A percentile compares a stretch with the other conserved stretches of the same genome.
These are phyloP conservation scores for Talaromyces albobiverticillius DNA, from an alignment of 2,329 filamentous ascomycete species.

Conservation along the genomic window DNA sequence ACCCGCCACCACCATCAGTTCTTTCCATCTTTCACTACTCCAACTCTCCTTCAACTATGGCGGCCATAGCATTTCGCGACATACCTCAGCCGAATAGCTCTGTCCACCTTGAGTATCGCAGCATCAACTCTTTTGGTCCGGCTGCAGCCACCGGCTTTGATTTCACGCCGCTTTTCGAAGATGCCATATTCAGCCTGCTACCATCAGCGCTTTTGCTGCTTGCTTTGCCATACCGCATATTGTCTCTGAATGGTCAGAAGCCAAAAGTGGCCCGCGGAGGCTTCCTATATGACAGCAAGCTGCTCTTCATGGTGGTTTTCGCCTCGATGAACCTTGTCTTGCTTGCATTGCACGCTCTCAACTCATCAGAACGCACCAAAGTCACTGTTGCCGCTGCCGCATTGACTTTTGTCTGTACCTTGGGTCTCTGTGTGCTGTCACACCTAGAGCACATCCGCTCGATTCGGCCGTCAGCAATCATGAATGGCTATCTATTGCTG, in stretches of 20 bases:
- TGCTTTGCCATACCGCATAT: constrained; percentile 7
- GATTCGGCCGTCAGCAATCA: constrained; percentile 24
- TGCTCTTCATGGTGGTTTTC: constrained; percentile 7
- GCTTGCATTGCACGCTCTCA: constrained; percentile 3
- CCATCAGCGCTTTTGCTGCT: constrained; percentile 9
- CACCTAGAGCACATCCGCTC: constrained; percentile 25
- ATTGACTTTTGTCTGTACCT: constrained; percentile 25
- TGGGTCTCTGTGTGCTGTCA: constrained; percentile 30
- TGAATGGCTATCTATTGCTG: constrained; percentile 41
- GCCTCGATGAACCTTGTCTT: constrained; percentile 10
- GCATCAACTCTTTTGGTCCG: constrained; percentile 6
- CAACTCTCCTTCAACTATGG: background rate
- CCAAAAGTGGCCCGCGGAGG: constrained; percentile 6
- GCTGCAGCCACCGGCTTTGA: constrained; percentile 1
- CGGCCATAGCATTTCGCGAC: background rate
- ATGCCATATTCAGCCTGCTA: constrained; percentile 7
- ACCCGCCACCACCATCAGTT: background rate
- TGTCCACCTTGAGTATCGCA: background rate
- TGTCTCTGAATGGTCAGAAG: background rate
- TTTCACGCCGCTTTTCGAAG: constrained; percentile 13
- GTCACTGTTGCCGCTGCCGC: constrained; percentile 22
- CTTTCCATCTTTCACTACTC: background rate
- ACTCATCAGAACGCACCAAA: constrained; percentile 6
- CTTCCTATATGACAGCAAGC: constrained; percentile 8
- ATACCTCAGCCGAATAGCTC: background rate